Conservation (phyloP, 2,329 filamentous ascomycete genomes). For the Zymoseptoria crescenta region DNA sequence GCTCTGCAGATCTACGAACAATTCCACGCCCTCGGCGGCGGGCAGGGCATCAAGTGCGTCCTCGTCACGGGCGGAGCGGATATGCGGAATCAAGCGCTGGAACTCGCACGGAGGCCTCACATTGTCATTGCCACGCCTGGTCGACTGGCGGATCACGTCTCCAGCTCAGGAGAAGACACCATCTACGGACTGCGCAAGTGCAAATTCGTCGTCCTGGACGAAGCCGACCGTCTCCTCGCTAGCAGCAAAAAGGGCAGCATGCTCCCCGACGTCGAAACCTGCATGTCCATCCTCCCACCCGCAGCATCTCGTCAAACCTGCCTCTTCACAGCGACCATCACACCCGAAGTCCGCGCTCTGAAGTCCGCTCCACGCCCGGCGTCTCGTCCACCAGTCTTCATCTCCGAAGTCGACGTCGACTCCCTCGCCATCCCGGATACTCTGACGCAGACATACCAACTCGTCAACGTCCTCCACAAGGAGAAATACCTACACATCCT, state of each 20-base stretch:
- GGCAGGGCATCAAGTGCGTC: constrained; percentile 76
- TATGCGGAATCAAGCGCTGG: constrained; percentile 84
- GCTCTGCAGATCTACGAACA: constrained; percentile 96
- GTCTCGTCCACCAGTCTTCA: constrained; percentile 70
- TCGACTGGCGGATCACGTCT: constrained; percentile 86
- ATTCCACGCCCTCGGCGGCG: constrained; percentile 82
- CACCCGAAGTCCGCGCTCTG: constrained; percentile 78
- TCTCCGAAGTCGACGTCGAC: constrained; percentile 76
- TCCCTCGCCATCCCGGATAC: constrained; percentile 69
- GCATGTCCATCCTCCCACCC: constrained; percentile 71
- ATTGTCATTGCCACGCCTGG: constrained; percentile 92
- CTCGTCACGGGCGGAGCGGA: constrained; percentile 90
- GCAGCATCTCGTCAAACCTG: constrained; percentile 74
- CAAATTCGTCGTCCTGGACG: constrained; percentile 83
- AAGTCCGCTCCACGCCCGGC: constrained; percentile 59
- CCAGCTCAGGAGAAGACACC: constrained; percentile 84
- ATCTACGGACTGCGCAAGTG: constrained; percentile 71
- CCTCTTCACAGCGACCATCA: constrained; percentile 93
- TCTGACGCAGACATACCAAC: constrained; percentile 75
- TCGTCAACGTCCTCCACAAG: constrained; percentile 83
- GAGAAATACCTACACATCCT: constrained; percentile 92
- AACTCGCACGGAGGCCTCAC: constrained; percentile 73
- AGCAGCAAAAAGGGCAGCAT: constrained; percentile 66
- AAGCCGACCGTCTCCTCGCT: constrained; percentile 82
- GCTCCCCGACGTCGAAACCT: constrained; percentile 89